phyloP scores from a whole-genome alignment of 495 filamentous ascomycete species.

The Trichocladium antarcticum region DNA sequence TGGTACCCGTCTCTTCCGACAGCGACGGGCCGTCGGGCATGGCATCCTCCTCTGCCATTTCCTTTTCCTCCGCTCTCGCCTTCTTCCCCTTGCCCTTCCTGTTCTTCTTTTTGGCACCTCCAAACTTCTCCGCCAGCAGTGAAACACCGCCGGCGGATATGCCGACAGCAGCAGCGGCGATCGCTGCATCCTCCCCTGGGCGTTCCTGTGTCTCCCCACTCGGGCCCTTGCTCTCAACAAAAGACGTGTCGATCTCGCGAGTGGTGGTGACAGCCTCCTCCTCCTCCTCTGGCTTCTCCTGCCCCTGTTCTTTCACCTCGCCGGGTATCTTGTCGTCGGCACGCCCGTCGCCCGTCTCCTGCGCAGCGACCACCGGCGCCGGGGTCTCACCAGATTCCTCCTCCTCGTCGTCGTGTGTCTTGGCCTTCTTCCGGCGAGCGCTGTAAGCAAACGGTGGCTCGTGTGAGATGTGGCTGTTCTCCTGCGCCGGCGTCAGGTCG shows the following conservation, averaged over 20 bases:
- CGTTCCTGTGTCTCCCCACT: background rate
- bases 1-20: background rate
- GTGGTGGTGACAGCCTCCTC: constrained; percentile 8
- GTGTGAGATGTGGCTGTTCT: constrained; percentile 30
- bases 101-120: constrained; percentile 11
- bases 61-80: background rate
- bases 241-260: constrained; percentile 2
- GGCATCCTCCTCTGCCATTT: background rate
- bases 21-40: background rate
- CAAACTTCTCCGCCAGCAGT: constrained; percentile 21
- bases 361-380: constrained; percentile 9
- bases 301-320: background rate
- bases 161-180: constrained; percentile 14
- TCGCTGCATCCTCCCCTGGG: constrained; percentile 9
- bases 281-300: background rate
- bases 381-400: constrained; percentile 3
- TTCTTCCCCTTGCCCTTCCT: constrained; percentile 15
- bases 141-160: constrained; percentile 21
- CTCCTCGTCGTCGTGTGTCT: constrained; percentile 22
- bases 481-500: constrained; percentile 26
- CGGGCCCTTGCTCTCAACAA: background rate
- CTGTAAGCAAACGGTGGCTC: constrained; percentile 32
- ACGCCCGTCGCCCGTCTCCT: background rate
- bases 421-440: constrained; percentile 27
- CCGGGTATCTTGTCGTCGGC: background rate